phyloP scores from a whole-genome alignment of 2,329 filamentous ascomycete species.

The Coniochaeta ligniaria region DNA sequence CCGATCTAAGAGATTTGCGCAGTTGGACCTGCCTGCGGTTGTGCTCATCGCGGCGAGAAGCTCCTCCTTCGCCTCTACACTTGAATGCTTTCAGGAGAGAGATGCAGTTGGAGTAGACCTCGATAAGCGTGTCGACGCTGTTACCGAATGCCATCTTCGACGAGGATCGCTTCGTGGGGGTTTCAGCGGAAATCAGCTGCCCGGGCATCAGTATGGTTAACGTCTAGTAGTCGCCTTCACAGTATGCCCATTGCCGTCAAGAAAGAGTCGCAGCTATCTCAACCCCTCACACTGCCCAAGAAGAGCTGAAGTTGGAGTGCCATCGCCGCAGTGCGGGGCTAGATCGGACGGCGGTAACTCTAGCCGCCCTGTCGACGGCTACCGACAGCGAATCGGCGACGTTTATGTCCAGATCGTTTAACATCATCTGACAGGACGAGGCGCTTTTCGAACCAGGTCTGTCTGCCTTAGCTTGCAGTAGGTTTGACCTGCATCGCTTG shows the following conservation, averaged over 20 bases:
- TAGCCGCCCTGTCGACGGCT: neutral
- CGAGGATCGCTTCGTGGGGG: neutral
- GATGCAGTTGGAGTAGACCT: constrained; percentile 39
- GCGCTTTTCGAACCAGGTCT: neutral
- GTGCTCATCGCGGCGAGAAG: constrained; percentile 3
- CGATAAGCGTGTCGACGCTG: constrained; percentile 34
- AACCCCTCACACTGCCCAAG: neutral
- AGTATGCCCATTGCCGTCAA: neutral
- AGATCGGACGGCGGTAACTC: neutral
- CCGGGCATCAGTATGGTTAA: neutral
- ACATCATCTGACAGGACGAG: neutral
- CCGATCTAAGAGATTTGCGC: constrained; percentile 28
- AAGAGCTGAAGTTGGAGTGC: neutral
- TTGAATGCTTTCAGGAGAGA: constrained; percentile 30
- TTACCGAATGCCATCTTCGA: constrained; percentile 31
- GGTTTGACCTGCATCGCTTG: neutral
- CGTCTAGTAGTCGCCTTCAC: neutral
- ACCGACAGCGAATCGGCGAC: neutral
- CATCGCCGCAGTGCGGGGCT: neutral
- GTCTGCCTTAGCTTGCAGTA: neutral
- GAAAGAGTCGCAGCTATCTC: neutral
- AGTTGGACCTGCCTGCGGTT: constrained; percentile 20
- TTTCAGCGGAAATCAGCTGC: neutral
- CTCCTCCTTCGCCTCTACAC: constrained; percentile 3
- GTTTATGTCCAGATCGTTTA: neutral